Evolutionary conservation across 495 filamentous ascomycete species (phyloP).

Genomic region (Talaromyces proteolyticus): DNA sequence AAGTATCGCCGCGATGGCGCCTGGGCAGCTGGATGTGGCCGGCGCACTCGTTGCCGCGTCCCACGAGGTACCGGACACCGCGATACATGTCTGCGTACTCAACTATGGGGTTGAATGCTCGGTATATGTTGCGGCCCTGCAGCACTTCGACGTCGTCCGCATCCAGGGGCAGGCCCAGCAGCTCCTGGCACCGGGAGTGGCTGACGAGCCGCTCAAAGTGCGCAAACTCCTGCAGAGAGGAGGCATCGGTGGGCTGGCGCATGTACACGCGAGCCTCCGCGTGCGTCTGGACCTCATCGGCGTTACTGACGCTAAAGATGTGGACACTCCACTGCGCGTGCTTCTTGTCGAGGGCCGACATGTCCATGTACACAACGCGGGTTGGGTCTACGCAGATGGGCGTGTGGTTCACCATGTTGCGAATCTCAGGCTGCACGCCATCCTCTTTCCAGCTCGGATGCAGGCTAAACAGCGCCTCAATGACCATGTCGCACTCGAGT

Average conservation of each 20-base stretch:
- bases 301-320: slow-evolving; percentile 7
- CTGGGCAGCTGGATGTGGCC: slow-evolving; percentile 38
- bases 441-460: slow-evolving; percentile 18
- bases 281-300: slow-evolving; percentile 9
- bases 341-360: slow-evolving; percentile 10
- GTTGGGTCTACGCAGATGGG: slow-evolving; percentile 33
- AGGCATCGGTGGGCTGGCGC: slow-evolving; percentile 15
- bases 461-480: slow-evolving; percentile 37
- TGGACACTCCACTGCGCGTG: slow-evolving; percentile 17
- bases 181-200: slow-evolving; percentile 27
- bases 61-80: slow-evolving; percentile 39
- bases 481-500: slow-evolving; percentile 35
- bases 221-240: slow-evolving; percentile 26
- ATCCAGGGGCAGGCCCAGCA: slow-evolving; percentile 25
- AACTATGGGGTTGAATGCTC: slow-evolving; percentile 36
- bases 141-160: slow-evolving; percentile 38
- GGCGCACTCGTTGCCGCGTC: slow-evolving; percentile 32
- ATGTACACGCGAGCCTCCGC: slow-evolving; percentile 22
- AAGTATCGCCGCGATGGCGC: slow-evolving; percentile 23
- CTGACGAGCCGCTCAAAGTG: slow-evolving; percentile 35
- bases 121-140: slow-evolving; percentile 43
- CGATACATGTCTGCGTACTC: slow-evolving; percentile 41
- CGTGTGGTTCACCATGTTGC: slow-evolving; percentile 26
- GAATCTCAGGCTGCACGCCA: slow-evolving; percentile 23
- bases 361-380: slow-evolving; percentile 30